Evolutionary conservation across 257 asterid species (phyloP).

Genomic region (Marsdenia floribunda): DNA sequence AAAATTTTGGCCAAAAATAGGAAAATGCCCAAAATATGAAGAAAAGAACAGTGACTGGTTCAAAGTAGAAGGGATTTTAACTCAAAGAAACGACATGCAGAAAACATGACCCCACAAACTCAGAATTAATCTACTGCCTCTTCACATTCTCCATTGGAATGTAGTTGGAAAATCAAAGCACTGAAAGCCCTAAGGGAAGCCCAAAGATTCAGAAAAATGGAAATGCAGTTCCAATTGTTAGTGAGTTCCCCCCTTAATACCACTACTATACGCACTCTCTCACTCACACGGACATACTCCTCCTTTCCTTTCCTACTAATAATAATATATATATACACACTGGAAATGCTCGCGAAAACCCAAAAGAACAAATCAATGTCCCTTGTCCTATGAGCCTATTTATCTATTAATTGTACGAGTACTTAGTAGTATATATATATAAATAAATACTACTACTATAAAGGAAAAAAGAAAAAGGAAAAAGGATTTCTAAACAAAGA

Average conservation of each 20-base stretch:
- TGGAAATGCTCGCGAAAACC: constrained; percentile 9
- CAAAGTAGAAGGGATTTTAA: constrained; percentile 3
- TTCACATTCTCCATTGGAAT: constrained; percentile 6
- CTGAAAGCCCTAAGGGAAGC: constrained; percentile 11
- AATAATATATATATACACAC: background rate
- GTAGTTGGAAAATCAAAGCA: background rate
- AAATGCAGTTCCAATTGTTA: constrained; percentile 3
- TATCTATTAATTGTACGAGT: background rate
- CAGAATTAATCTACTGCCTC: constrained; percentile 4
- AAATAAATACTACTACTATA: background rate
- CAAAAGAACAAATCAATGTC: constrained; percentile 8
- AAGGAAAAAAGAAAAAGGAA: constrained; percentile 5
- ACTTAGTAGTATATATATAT: too few species aligned
- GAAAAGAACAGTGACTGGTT: background rate
- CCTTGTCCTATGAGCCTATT: background rate
- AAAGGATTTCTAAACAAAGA: constrained; percentile 8
- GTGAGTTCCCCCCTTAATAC: background rate
- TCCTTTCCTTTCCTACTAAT: background rate
- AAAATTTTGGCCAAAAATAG: constrained; percentile 6
- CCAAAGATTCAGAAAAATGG: constrained; percentile 4
- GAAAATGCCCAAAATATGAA: background rate
- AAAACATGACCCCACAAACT: constrained; percentile 5
- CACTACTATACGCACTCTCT: background rate
- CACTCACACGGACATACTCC: background rate
- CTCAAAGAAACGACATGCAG: background rate